Conservation (phyloP, 345 rosid genomes). For the Camelina laxa region DNA sequence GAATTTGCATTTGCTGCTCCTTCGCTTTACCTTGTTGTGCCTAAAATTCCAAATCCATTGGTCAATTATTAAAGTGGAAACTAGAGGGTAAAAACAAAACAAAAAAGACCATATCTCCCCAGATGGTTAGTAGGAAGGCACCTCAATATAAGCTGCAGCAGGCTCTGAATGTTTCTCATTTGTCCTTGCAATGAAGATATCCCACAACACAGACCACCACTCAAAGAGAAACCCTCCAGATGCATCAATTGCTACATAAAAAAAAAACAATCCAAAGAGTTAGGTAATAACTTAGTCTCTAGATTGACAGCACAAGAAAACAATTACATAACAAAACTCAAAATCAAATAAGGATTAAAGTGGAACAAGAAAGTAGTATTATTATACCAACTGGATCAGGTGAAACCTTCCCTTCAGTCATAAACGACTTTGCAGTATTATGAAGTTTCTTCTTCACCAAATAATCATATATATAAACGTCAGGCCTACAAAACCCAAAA, state of each 20-base stretch:
- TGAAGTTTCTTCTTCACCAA: constrained; percentile 90
- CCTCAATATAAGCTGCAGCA: constrained; percentile 95
- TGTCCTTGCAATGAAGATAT: constrained; percentile 92
- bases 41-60: constrained; percentile 47
- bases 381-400: constrained; percentile 92
- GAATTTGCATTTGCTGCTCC: constrained; percentile 88
- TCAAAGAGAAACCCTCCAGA: constrained; percentile 98
- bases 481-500: constrained; percentile 67
- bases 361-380: not conserved
- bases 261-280: not conserved
- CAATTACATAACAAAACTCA: not conserved
- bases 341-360: constrained; percentile 6
- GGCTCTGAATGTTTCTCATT: constrained; percentile 93
- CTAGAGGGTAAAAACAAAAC: not conserved
- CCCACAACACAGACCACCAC: constrained; percentile 99
- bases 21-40: constrained; percentile 81
- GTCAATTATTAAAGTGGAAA: constrained; percentile 17
- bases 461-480: constrained; percentile 94
- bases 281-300: constrained; percentile 1
- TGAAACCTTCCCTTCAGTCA: constrained; percentile 97
- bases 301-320: not conserved
- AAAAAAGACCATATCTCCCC: not conserved
- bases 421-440: constrained; percentile 84
- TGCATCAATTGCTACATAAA: constrained; percentile 89
- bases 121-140: constrained; percentile 27